Evolutionary conservation across 2,329 filamentous ascomycete genomes (phyloP).

Genomic region (Neofusicoccum kwambonambiense): DNA sequence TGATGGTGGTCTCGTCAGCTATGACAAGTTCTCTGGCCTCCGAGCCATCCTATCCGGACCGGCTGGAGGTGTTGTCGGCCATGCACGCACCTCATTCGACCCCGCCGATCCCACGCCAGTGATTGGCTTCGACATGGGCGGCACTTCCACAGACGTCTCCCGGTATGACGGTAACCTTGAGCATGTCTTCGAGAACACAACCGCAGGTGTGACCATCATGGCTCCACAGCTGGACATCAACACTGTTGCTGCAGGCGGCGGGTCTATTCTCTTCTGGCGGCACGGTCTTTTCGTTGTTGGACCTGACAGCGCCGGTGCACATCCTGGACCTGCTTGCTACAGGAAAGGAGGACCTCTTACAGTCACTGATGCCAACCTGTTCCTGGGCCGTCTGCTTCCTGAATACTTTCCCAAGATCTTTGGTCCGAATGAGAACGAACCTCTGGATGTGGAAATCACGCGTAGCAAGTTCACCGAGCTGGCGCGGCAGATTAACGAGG

Average conservation of each 20-base stretch:
- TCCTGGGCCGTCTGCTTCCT: constrained; percentile 31
- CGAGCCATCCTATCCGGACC: constrained; percentile 33
- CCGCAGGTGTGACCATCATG: constrained; percentile 31
- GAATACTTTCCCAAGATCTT: constrained; percentile 36
- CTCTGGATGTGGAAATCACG: constrained; percentile 45
- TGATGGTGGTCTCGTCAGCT: constrained; percentile 32
- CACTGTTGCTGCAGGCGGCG: constrained; percentile 57
- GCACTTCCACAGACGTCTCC: constrained; percentile 33
- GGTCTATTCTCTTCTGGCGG: constrained; percentile 78
- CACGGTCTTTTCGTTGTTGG: constrained; percentile 90
- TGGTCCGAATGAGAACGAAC: constrained; percentile 30
- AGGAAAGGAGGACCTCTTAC: constrained; percentile 36
- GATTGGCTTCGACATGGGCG: constrained; percentile 33
- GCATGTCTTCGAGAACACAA: constrained; percentile 33
- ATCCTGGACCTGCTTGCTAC: constrained; percentile 35
- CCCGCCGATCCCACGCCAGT: constrained; percentile 25
- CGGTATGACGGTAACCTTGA: constrained; percentile 33
- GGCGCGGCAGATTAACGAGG: constrained; percentile 24
- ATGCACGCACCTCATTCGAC: constrained; percentile 32
- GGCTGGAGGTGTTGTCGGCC: constrained; percentile 37
- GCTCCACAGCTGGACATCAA: constrained; percentile 33
- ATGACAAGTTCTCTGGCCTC: constrained; percentile 30
- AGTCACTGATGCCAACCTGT: constrained; percentile 35
- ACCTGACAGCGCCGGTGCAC: constrained; percentile 53
- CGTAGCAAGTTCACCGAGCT: constrained; percentile 40